Evolutionary conservation across 768 basidiomycete species (phyloP).

Genomic region (Mycena venus): DNA sequence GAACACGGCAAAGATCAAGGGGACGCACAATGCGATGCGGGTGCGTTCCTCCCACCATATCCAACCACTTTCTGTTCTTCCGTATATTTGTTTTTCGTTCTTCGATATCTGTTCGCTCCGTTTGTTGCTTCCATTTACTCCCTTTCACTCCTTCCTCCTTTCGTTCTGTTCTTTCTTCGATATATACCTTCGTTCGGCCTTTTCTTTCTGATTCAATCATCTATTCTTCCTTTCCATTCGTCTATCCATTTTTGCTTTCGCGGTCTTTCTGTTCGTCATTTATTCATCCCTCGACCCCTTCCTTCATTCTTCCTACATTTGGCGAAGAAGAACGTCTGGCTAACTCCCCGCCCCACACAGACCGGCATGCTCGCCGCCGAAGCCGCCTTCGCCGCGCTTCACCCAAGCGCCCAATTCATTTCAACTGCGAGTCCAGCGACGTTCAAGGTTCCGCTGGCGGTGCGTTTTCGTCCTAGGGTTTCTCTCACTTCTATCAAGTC

Average conservation of each 20-base stretch:
- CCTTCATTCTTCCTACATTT: too few relatives aligned
- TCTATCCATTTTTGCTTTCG: background rate
- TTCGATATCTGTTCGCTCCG: background rate
- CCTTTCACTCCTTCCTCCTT: too few relatives aligned
- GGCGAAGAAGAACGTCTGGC: too few relatives aligned
- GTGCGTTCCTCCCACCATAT: slow-evolving; percentile 14
- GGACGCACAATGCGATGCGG: slow-evolving; percentile 98
- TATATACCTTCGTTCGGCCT: too few relatives aligned
- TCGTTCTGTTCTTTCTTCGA: too few relatives aligned
- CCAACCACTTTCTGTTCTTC: too few relatives aligned
- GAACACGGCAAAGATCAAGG: slow-evolving; percentile 98
- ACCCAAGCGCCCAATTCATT: slow-evolving; percentile 34
- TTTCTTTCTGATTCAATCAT: too few relatives aligned
- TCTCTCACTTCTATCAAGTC: background rate
- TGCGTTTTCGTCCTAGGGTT: background rate
- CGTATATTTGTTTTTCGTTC: background rate
- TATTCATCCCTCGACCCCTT: background rate
- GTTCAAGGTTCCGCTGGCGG: background rate
- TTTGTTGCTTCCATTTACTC: background rate
- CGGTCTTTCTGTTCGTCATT: background rate
- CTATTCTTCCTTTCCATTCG: background rate
- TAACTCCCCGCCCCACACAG: too few relatives aligned
- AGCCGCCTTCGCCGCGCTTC: slow-evolving; percentile 78
- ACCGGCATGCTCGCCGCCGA: slow-evolving; percentile 98
- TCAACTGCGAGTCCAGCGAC: slow-evolving; percentile 16